Evolutionary conservation across 306 rosid genomes (phyloP).

Genomic region (Rosa chinensis): DNA sequence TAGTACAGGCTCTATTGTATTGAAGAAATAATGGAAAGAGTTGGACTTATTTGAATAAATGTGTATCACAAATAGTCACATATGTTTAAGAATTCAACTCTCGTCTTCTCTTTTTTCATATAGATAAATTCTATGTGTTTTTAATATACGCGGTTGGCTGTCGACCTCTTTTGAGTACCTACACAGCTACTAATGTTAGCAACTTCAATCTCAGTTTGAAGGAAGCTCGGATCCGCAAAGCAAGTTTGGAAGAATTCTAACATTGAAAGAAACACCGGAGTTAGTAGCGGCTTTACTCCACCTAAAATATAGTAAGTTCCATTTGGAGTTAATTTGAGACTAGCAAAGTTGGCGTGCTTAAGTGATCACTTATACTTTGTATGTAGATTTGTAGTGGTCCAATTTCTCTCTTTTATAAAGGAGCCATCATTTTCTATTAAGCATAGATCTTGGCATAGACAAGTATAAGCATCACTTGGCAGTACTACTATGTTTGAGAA

Average conservation of each 20-base stretch:
- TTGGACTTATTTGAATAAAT: not conserved
- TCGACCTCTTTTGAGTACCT: not conserved
- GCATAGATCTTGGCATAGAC: slow-evolving; percentile 10
- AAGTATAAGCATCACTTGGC: slow-evolving; percentile 13
- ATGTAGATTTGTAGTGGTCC: slow-evolving; percentile 18
- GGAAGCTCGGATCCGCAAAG: not conserved
- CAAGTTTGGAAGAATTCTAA: not conserved
- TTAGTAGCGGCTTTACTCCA: not conserved
- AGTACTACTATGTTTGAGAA: slow-evolving; percentile 32
- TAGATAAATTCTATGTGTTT: not conserved
- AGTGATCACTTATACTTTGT: not conserved
- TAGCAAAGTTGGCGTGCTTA: not conserved
- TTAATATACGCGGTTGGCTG: not conserved
- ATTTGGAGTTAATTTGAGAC: not conserved
- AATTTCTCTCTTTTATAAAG: slow-evolving; percentile 10
- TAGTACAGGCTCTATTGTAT: no score
- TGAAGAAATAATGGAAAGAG: no score
- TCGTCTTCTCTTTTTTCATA: not conserved
- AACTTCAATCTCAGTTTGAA: not conserved
- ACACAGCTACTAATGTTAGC: not conserved
- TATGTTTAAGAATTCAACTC: not conserved
- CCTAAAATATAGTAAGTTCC: slow-evolving; percentile 1
- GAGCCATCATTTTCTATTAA: not conserved
- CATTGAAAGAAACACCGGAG: not conserved
- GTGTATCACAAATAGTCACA: no score